Conservation (phyloP, 208 protist genomes). For the Angomonas desouzai region DNA sequence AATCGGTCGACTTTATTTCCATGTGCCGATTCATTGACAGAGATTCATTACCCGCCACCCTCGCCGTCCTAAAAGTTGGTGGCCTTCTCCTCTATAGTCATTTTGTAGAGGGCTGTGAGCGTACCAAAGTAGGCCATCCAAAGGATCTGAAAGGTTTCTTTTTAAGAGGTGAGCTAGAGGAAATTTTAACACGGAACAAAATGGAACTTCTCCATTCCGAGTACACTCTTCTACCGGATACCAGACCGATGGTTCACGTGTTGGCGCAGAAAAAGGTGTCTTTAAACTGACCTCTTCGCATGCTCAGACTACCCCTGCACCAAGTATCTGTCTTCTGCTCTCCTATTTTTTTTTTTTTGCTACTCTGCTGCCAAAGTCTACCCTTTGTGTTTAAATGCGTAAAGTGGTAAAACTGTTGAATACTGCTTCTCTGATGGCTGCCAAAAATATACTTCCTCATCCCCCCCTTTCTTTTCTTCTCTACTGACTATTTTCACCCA, state of each 20-base stretch:
- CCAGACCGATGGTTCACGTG: neutral
- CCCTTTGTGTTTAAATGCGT: too few relatives aligned
- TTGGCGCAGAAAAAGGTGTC: neutral
- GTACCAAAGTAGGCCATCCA: neutral
- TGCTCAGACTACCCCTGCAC: too few relatives aligned
- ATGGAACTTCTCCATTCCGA: neutral
- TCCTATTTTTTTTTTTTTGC: too few relatives aligned
- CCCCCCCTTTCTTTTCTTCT: too few relatives aligned
- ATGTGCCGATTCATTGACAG: neutral
- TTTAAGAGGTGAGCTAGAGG: neutral
- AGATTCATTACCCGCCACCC: neutral
- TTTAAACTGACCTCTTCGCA: too few relatives aligned
- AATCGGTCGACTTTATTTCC: neutral
- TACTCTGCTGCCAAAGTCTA: too few relatives aligned
- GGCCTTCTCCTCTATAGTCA: neutral
- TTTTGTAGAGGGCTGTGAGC: neutral
- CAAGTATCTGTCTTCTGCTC: too few relatives aligned
- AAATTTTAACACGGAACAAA: neutral
- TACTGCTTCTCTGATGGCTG: too few relatives aligned
- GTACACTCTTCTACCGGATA: neutral
- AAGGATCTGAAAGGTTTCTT: neutral
- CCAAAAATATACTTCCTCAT: too few relatives aligned
- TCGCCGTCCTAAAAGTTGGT: neutral
- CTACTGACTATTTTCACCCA: too few relatives aligned
- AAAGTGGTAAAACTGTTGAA: too few relatives aligned